Evolutionary conservation across 192 early-diverging fungal genomes (phyloP).

Genomic region (Backusella liffmaniae): DNA sequence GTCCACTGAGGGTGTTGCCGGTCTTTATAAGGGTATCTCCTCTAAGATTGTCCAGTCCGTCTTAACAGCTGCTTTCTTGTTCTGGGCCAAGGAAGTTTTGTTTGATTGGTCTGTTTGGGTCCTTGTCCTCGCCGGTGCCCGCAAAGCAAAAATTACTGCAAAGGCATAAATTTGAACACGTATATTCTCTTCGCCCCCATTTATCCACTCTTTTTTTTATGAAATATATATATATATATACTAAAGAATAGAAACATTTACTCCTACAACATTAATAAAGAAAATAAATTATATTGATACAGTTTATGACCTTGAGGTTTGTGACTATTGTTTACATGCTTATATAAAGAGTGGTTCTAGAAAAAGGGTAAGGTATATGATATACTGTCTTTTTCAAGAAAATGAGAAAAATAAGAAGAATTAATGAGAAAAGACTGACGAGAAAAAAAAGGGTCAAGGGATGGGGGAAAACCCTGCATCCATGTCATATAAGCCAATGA

Average conservation of each 20-base stretch:
- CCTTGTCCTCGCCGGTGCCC: slow-evolving; percentile 36
- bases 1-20: slow-evolving; percentile 82
- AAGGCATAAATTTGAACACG: slow-evolving; percentile 17
- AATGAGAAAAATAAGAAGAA: too few relatives aligned
- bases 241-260: background rate
- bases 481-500: too few relatives aligned
- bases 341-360: too few relatives aligned
- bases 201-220: background rate
- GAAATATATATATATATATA: background rate
- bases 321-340: too few relatives aligned
- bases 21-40: slow-evolving; percentile 88
- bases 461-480: too few relatives aligned
- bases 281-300: background rate
- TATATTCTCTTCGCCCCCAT: background rate
- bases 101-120: slow-evolving; percentile 69
- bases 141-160: slow-evolving; percentile 19
- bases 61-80: slow-evolving; percentile 93
- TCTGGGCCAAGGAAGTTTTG: slow-evolving; percentile 87
- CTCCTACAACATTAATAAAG: background rate
- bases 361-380: too few relatives aligned
- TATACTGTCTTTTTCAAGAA: too few relatives aligned
- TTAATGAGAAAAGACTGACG: too few relatives aligned
- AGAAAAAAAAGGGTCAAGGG: too few relatives aligned
- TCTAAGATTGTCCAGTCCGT: slow-evolving; percentile 97
- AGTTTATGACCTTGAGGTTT: too few relatives aligned